Evolutionary conservation across 345 rosid species (phyloP).

Genomic region (Acer campestre): DNA sequence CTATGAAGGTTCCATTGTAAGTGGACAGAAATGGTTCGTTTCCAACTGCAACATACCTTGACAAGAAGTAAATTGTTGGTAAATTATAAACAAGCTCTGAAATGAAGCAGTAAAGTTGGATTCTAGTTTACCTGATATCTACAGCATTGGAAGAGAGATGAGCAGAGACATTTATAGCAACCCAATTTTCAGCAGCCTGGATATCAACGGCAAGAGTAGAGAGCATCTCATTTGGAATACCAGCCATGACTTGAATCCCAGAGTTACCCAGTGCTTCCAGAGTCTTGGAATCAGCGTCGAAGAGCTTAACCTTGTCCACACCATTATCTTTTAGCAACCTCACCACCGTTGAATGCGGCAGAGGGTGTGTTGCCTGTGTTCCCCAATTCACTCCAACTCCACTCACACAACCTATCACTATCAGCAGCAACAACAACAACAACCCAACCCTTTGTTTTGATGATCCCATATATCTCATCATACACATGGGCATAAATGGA

Average conservation of each 20-base stretch:
- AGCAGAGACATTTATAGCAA: slow-evolving; percentile 61
- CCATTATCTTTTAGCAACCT: slow-evolving; percentile 58
- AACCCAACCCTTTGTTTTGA: neutral
- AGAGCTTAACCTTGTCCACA: slow-evolving; percentile 68
- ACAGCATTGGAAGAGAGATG: slow-evolving; percentile 57
- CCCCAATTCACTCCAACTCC: slow-evolving; percentile 82
- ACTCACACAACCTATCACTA: slow-evolving; percentile 6
- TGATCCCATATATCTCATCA: neutral
- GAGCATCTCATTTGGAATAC: slow-evolving; percentile 78
- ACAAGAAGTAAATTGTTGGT: neutral
- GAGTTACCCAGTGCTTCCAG: slow-evolving; percentile 54
- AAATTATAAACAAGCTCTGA: neutral
- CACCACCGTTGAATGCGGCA: slow-evolving; percentile 60
- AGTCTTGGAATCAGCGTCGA: slow-evolving; percentile 59
- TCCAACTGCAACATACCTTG: slow-evolving; percentile 69
- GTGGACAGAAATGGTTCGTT: slow-evolving; percentile 66
- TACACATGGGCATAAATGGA: neutral
- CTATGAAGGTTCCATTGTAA: slow-evolving; percentile 49
- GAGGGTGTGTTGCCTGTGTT: slow-evolving; percentile 59
- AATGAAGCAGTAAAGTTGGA: neutral
- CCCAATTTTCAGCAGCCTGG: slow-evolving; percentile 75
- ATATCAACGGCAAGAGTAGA: slow-evolving; percentile 46
- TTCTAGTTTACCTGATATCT: slow-evolving; percentile 48
- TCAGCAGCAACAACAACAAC: neutral
- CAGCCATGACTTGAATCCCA: slow-evolving; percentile 79